phyloP scores from a whole-genome alignment of 805 yeast genomes.

The Pichia ethanolica region DNA sequence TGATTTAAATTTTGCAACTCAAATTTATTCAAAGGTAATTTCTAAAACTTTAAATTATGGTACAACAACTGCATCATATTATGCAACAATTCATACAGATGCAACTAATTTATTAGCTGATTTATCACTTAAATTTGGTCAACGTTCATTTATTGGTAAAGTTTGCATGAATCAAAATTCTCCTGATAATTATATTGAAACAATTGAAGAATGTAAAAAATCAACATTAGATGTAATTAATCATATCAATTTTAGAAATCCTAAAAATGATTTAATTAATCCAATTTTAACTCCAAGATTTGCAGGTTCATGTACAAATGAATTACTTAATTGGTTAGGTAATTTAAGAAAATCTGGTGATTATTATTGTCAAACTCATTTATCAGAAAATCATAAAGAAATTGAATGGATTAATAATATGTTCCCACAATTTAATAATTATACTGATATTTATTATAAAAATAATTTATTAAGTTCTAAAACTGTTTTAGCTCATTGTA shows the following conservation, averaged over 20 bases:
- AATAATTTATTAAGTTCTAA: constrained; percentile 50
- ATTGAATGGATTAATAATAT: constrained; percentile 62
- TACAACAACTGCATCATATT: constrained; percentile 89
- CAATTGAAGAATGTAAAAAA: constrained; percentile 41
- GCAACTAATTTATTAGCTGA: constrained; percentile 76
- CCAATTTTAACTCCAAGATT: constrained; percentile 90
- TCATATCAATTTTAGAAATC: constrained; percentile 48
- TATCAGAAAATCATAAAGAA: constrained; percentile 76
- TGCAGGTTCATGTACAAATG: constrained; percentile 77
- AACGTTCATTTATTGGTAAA: constrained; percentile 85
- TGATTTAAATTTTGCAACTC: constrained; percentile 45
- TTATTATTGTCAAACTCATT: constrained; percentile 81
- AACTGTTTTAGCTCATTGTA: constrained; percentile 85
- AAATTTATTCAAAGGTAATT: constrained; percentile 64
- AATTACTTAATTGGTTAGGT: constrained; percentile 59
- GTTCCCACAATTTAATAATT: constrained; percentile 63
- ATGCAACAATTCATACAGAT: constrained; percentile 75
- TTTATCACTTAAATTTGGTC: constrained; percentile 58
- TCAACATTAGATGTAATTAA: constrained; percentile 51
- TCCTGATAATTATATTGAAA: constrained; percentile 63
- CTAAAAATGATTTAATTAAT: constrained; percentile 42
- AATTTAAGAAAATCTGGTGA: constrained; percentile 38
- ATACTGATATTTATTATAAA: constrained; percentile 71
- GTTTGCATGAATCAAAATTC: constrained; percentile 89
- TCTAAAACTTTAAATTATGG: constrained; percentile 66